Evolutionary conservation across 768 basidiomycete species (phyloP), one percentile per base, ranked within the genome.

Genomic region (Fistulinella prunicolor): DNA sequence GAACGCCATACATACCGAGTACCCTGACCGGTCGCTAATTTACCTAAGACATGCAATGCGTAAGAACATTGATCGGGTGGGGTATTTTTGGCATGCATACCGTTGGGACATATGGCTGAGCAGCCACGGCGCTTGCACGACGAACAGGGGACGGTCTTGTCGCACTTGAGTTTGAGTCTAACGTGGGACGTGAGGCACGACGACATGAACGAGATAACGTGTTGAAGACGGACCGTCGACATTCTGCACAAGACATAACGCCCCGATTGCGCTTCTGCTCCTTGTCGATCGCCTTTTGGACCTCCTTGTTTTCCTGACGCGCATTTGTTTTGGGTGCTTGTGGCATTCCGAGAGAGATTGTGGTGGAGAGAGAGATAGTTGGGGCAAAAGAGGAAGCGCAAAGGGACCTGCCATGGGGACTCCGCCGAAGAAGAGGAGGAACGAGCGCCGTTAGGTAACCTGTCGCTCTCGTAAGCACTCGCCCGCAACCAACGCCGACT

Each of bases 71-170:
- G n/a, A n/a, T n/a, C n/a, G 14, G 17, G 5, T 0, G 23, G 5
- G 14, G 22, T 12, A 16, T n/a, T 7, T 35, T n/a, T n/a, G n/a
- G 22, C 14, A 28, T 7, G 26, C 51, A 14, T 50, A 63, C 70
- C 86, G 56, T 87, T 87, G 3, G 85, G 86, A 66, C 87, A 89
- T 45, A 89, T 89, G 10, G 82, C 82, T 6, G 82, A 79, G 58
- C 86, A 89, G 23, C 86, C 86, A 55, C 86, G 72, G 35, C 86
- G 79, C 60, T 81, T 86, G 63, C 86, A 84, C 6, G 74, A 77
- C 1, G 73, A 69, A 53, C 76, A 76, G 1, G 73, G 74, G 12
- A 75, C 78, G 3, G 78, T 85, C 66, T 88, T 89, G 67, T 88
- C 84, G 64, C 86, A 89, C 64, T 83, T 85, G 37, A 86, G 62